These are phyloP conservation scores for Annona squamosa DNA, from an alignment of 164 flowering plant species.

Conservation along the genomic window DNA sequence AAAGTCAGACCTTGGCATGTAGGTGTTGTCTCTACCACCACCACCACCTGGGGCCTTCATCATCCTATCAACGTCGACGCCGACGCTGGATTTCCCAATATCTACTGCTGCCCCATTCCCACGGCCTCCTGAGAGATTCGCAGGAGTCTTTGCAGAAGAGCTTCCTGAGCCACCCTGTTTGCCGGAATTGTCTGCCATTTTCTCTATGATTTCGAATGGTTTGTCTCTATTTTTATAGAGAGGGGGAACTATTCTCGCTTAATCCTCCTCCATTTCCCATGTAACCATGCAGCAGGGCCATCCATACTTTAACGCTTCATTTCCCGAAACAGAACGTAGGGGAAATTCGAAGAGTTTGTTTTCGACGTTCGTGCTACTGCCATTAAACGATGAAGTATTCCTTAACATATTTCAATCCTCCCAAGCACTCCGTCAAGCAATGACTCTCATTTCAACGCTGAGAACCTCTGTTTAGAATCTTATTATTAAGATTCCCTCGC, in stretches of 20 bases:
- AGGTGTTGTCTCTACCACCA: background rate
- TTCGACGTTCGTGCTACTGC: no score
- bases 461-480: no score
- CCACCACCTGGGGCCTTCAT: conserved; percentile 3
- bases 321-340: no score
- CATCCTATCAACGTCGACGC: background rate
- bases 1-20: conserved; percentile 1
- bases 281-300: no score
- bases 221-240: background rate
- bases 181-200: background rate
- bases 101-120: background rate
- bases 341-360: no score
- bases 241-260: background rate
- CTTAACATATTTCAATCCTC: no score
- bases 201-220: background rate
- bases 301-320: no score
- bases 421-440: no score
- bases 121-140: background rate
- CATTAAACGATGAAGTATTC: no score
- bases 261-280: background rate
- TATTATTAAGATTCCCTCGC: no score
- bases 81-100: background rate
- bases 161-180: background rate
- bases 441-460: no score
- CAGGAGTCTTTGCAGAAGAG: background rate